These are phyloP conservation scores for Penicillium sp. DNA, from an alignment of 2,329 filamentous ascomycete species.

Conservation along the genomic window DNA sequence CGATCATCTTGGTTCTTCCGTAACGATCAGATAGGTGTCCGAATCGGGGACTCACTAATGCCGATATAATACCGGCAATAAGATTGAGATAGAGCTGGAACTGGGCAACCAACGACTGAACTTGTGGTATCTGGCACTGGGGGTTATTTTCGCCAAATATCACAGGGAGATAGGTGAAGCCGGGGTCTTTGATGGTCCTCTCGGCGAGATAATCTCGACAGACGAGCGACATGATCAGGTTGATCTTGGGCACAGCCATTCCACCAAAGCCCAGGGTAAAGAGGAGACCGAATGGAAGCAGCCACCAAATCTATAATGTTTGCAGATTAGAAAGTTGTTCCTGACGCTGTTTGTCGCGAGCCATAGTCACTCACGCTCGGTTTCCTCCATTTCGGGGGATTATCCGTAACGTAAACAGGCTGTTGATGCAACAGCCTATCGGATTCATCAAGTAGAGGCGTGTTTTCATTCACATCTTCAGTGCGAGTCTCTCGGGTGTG, in stretches of 20 bases:
- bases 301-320: constrained; percentile 67
- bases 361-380: constrained; percentile 45
- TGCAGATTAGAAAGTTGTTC: constrained; percentile 10
- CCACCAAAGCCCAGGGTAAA: constrained; percentile 86
- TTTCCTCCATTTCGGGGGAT: constrained; percentile 47
- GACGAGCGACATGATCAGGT: constrained; percentile 78
- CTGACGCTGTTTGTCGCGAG: not conserved
- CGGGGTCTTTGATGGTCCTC: constrained; percentile 56
- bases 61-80: constrained; percentile 71
- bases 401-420: not conserved
- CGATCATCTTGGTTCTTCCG: constrained; percentile 72
- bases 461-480: constrained; percentile 1
- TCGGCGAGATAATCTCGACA: constrained; percentile 81
- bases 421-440: not conserved
- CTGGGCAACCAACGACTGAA: constrained; percentile 71
- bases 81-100: constrained; percentile 77
- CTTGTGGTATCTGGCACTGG: constrained; percentile 75
- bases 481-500: constrained; percentile 11
- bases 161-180: constrained; percentile 61
- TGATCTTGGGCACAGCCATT: constrained; percentile 79
- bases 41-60: constrained; percentile 75
- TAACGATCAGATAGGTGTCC: constrained; percentile 84
- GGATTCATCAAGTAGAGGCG: not conserved
- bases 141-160: constrained; percentile 67
- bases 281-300: constrained; percentile 74